Conservation (phyloP, 176 grass and related monocot genomes). For the Aechmea fasciata region DNA sequence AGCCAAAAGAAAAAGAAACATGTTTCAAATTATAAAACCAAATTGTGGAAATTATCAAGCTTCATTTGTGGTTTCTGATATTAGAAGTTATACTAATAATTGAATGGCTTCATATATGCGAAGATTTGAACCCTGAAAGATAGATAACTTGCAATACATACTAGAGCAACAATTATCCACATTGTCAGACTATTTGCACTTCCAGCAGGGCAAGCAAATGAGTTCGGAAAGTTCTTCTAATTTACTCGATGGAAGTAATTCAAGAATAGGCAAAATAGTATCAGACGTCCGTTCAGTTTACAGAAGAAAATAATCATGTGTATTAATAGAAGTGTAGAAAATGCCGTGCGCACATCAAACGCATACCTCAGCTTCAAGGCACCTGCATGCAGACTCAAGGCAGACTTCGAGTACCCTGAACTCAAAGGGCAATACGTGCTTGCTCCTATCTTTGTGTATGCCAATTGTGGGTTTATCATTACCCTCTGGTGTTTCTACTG, state of each 20-base stretch:
- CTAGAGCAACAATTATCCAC: background rate
- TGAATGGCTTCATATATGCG: background rate
- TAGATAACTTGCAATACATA: background rate
- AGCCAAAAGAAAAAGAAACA: slow-evolving; percentile 10
- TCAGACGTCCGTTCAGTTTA: no score
- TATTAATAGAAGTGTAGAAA: background rate
- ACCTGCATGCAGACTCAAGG: slow-evolving; percentile 89
- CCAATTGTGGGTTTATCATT: slow-evolving; percentile 31
- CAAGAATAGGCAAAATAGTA: no score
- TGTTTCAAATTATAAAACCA: slow-evolving; percentile 1
- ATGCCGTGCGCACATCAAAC: background rate
- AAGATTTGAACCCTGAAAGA: background rate
- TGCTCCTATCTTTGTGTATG: slow-evolving; percentile 44
- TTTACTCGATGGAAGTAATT: background rate
- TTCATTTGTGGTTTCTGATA: background rate
- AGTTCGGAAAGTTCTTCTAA: background rate
- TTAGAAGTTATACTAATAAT: no score
- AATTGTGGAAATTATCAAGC: background rate
- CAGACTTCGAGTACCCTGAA: slow-evolving; percentile 93
- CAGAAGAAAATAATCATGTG: no score
- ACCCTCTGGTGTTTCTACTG: slow-evolving; percentile 32
- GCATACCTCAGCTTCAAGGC: slow-evolving; percentile 79
- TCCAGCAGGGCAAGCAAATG: background rate
- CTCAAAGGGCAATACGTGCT: slow-evolving; percentile 77
- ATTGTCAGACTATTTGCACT: background rate